Conservation (phyloP, 805 yeast species). For the Metschnikowia noctiluminum region DNA sequence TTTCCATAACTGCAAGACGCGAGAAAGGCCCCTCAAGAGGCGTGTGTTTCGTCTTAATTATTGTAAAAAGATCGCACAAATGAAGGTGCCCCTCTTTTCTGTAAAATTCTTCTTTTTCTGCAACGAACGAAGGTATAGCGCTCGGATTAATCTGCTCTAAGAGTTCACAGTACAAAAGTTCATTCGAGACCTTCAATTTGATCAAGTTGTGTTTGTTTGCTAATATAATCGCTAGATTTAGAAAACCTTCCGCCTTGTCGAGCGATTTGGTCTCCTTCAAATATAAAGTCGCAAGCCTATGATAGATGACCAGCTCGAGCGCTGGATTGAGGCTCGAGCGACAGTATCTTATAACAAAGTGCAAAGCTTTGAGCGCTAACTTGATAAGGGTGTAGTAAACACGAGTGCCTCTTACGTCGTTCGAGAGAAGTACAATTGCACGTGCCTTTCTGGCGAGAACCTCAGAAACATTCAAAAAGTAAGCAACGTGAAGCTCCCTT, state of each 20-base stretch:
- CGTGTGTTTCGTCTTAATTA: conserved; percentile 29
- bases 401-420: conserved; percentile 11
- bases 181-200: conserved; percentile 27
- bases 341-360: conserved; percentile 28
- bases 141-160: conserved; percentile 22
- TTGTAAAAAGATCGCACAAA: conserved; percentile 26
- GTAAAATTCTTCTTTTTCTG: conserved; percentile 8
- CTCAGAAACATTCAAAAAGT: conserved; percentile 13
- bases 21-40: conserved; percentile 25
- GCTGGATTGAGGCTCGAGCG: conserved; percentile 25
- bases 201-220: conserved; percentile 25
- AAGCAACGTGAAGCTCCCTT: conserved; percentile 7
- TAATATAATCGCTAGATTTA: conserved; percentile 27
- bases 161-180: conserved; percentile 36
- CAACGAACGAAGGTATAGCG: conserved; percentile 5
- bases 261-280: conserved; percentile 41
- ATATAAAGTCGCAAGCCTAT: conserved; percentile 35
- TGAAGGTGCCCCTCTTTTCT: conserved; percentile 9
- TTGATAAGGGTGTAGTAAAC: conserved; percentile 12
- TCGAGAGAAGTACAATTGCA: conserved; percentile 12
- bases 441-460: conserved; percentile 13
- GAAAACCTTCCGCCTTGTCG: conserved; percentile 40
- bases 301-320: conserved; percentile 31
- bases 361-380: conserved; percentile 14
- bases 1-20: conserved; percentile 20